Percentiles rank a stretch among this genome's conserved stretches.
Conservation (phyloP, 2,329 filamentous ascomycete species). For the Macrophomina phaseolina region DNA sequence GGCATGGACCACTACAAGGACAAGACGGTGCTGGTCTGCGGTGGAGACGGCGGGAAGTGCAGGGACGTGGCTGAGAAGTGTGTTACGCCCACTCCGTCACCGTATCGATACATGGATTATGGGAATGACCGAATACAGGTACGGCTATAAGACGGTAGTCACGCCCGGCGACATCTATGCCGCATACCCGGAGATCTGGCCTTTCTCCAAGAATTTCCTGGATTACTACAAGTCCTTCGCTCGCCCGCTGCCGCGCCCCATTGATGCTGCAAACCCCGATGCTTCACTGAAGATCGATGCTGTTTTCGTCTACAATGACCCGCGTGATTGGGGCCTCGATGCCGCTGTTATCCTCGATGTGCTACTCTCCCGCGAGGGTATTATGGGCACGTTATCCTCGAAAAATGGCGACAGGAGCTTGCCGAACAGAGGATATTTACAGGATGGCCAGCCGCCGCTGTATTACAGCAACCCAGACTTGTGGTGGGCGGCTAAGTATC, state of each 20-base stretch:
- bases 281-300: conserved; percentile 78
- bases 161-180: conserved; percentile 84
- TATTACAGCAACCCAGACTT: conserved; percentile 93
- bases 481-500: conserved; percentile 85
- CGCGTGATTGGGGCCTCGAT: conserved; percentile 93
- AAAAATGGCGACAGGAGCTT: conserved; percentile 71
- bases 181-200: conserved; percentile 77
- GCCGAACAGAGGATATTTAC: conserved; percentile 80
- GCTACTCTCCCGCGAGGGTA: conserved; percentile 77
- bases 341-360: conserved; percentile 84
- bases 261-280: conserved; percentile 49
- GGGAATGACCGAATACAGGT: conserved; percentile 43
- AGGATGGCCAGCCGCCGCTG: conserved; percentile 79
- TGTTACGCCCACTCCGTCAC: conserved; percentile 21
- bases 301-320: conserved; percentile 93
- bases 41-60: conserved; percentile 61
- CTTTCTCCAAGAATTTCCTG: conserved; percentile 70
- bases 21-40: conserved; percentile 56
- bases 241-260: conserved; percentile 60
- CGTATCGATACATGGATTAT: neutral
- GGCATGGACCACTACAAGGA: conserved; percentile 63
- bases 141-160: conserved; percentile 82
- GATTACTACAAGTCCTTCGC: conserved; percentile 66
- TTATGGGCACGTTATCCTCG: conserved; percentile 77
- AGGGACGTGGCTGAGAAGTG: conserved; percentile 72